Conservation (phyloP, 2,329 filamentous ascomycete genomes). For the Talaromyces sp. region DNA sequence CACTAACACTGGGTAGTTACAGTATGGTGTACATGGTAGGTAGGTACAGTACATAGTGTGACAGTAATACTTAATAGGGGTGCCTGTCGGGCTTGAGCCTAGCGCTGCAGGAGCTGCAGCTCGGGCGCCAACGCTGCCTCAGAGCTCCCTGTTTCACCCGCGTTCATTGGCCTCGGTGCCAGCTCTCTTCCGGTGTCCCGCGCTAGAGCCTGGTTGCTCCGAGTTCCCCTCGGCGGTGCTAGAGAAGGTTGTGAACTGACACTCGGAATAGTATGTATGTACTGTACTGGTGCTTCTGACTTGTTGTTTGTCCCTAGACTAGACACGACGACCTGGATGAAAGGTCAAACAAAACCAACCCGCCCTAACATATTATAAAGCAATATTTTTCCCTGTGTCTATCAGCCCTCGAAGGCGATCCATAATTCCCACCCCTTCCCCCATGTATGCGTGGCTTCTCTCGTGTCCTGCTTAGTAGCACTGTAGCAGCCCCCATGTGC, state of each 20-base stretch:
- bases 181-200: background rate
- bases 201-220: background rate
- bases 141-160: constrained; percentile 12
- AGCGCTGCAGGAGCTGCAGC: background rate
- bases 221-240: too few species aligned
- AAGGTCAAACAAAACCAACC: background rate
- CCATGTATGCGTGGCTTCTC: too few species aligned
- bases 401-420: too few species aligned
- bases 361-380: background rate
- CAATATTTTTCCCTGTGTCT: background rate
- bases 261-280: too few species aligned
- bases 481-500: background rate
- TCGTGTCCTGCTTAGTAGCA: background rate
- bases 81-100: background rate
- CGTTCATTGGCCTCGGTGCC: constrained; percentile 4
- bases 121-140: background rate
- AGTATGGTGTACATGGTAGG: too few species aligned
- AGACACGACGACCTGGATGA: background rate
- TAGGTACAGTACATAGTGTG: too few species aligned
- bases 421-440: too few species aligned
- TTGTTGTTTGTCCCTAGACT: background rate
- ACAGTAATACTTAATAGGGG: background rate
- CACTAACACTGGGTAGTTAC: too few species aligned
- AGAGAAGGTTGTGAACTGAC: too few species aligned
- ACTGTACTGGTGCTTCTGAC: background rate